phyloP scores from a whole-genome alignment of 176 grass and related monocot species.

The Oryza australiensis region DNA sequence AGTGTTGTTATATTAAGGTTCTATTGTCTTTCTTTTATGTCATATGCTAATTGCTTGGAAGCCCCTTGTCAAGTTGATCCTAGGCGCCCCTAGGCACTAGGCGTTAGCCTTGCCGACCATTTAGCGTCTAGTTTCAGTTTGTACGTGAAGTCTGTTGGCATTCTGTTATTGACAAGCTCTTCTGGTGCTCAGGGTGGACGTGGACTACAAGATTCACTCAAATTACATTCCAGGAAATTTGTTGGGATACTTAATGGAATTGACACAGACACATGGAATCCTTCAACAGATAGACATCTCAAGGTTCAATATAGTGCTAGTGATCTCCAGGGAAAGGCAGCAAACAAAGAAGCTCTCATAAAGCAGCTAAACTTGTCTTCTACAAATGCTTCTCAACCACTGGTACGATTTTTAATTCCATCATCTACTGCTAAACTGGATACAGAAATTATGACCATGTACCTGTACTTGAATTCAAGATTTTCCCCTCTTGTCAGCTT shows the following conservation, averaged over 20 bases:
- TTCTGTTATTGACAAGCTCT: constrained; percentile 33
- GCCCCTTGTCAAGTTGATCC: no score
- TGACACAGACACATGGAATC: constrained; percentile 95
- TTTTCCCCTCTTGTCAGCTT: constrained; percentile 11
- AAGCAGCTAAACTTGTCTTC: constrained; percentile 64
- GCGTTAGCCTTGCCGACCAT: no score
- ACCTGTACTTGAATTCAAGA: constrained; percentile 30
- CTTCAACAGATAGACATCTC: constrained; percentile 69
- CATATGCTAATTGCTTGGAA: background rate
- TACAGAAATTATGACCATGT: constrained; percentile 9
- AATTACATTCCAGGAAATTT: constrained; percentile 90
- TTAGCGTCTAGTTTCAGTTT: background rate
- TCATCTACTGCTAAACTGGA: background rate
- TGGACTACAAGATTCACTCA: constrained; percentile 84
- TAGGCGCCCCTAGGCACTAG: no score
- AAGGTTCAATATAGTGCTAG: constrained; percentile 69
- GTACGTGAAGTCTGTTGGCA: constrained; percentile 1
- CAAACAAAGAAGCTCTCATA: constrained; percentile 77
- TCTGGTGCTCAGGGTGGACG: constrained; percentile 62
- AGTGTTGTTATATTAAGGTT: background rate
- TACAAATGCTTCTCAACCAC: constrained; percentile 62
- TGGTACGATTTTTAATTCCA: constrained; percentile 48
- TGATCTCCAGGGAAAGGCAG: constrained; percentile 74
- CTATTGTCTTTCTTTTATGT: background rate
- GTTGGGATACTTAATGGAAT: constrained; percentile 95